phyloP scores from a whole-genome alignment of 2,329 filamentous ascomycete genomes.

The Fusarium pininemorale region DNA sequence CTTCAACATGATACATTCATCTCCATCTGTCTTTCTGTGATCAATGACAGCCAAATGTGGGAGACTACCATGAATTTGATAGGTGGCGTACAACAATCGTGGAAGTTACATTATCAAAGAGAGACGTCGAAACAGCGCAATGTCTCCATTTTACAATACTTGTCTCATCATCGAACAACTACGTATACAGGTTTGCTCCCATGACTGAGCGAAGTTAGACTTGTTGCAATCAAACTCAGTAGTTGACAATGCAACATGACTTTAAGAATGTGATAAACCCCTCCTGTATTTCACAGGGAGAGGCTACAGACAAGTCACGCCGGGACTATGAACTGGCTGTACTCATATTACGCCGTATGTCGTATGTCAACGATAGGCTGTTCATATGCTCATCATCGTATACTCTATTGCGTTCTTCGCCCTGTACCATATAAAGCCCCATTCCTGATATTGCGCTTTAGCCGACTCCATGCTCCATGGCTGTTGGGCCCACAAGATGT shows the following conservation, averaged over 20 bases:
- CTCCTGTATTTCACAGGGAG: neutral
- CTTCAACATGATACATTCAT: slow-evolving; percentile 34
- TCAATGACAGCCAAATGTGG: neutral
- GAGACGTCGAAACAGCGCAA: neutral
- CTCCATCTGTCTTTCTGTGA: neutral
- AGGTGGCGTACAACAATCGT: neutral
- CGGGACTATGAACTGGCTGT: neutral
- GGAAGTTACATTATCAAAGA: neutral
- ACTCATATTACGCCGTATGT: neutral
- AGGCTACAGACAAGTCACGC: neutral
- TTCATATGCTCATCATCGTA: neutral
- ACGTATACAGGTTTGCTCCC: neutral
- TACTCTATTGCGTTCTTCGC: neutral
- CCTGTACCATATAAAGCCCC: neutral
- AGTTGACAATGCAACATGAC: neutral
- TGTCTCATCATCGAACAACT: neutral
- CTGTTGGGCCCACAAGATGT: neutral
- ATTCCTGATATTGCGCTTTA: neutral
- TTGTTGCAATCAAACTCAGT: neutral
- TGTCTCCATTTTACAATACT: neutral
- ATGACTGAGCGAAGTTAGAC: neutral
- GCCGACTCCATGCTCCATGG: neutral
- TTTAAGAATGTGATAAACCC: neutral
- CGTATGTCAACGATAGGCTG: neutral
- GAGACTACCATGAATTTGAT: neutral